These are phyloP conservation scores for Fusarium humuli DNA, from an alignment of 2,329 filamentous ascomycete genomes.

Conservation along the genomic window DNA sequence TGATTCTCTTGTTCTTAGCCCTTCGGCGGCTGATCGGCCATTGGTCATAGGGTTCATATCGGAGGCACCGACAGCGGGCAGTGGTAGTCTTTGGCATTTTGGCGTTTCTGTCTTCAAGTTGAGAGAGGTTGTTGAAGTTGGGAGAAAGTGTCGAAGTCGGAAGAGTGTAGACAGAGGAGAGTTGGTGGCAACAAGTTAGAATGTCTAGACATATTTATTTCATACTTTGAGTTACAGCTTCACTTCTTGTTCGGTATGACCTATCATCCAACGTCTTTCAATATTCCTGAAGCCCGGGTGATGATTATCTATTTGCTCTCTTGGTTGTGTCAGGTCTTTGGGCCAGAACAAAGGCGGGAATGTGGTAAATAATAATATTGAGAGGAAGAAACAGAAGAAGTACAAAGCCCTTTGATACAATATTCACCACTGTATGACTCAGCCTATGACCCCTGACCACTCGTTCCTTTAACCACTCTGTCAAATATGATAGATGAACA, in stretches of 20 bases:
- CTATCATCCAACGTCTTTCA: background rate
- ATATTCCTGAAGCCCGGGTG: background rate
- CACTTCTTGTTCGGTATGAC: background rate
- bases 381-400: too few relatives aligned
- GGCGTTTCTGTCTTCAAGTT: background rate
- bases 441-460: too few relatives aligned
- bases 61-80: background rate
- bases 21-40: background rate
- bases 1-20: background rate
- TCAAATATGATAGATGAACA: too few relatives aligned
- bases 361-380: too few relatives aligned
- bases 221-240: background rate
- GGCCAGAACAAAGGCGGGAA: background rate
- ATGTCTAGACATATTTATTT: background rate
- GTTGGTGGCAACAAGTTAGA: background rate
- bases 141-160: too few relatives aligned
- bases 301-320: fast-evolving
- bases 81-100: background rate
- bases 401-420: too few relatives aligned
- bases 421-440: too few relatives aligned
- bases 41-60: background rate
- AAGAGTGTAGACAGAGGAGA: background rate
- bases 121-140: background rate
- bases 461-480: too few relatives aligned
- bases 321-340: background rate